Evolutionary conservation across 371 early-diverging fungal species (phyloP).

Genomic region (Vairimorpha ceranae): DNA sequence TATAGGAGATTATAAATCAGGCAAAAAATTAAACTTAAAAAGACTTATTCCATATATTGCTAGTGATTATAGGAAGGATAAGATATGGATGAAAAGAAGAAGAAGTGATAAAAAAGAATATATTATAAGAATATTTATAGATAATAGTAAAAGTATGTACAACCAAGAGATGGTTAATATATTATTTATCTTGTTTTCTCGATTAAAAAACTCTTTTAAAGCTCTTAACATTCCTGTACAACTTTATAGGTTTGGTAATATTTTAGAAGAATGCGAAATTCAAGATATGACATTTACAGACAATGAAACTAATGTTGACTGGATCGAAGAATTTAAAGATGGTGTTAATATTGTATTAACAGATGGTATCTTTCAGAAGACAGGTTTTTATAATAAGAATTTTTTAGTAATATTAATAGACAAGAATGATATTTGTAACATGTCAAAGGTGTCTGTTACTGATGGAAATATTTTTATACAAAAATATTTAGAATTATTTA

Average conservation of each 20-base stretch:
- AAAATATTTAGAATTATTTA: constrained; percentile 53
- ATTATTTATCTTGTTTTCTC: constrained; percentile 30
- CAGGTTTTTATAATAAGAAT: constrained; percentile 25
- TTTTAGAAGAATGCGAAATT: neutral
- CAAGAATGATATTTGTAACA: constrained; percentile 38
- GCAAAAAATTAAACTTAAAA: constrained; percentile 97
- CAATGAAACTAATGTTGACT: constrained; percentile 40
- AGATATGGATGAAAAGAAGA: constrained; percentile 96
- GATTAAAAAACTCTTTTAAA: constrained; percentile 39
- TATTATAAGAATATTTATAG: constrained; percentile 90
- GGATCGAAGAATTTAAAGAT: constrained; percentile 45
- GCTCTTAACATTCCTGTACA: constrained; percentile 55
- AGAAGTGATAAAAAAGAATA: constrained; percentile 91
- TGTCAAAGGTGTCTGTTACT: constrained; percentile 41
- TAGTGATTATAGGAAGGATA: constrained; percentile 92
- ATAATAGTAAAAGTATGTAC: constrained; percentile 90
- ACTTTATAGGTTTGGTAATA: constrained; percentile 55
- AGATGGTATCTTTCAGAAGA: constrained; percentile 54
- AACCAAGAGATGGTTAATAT: constrained; percentile 46
- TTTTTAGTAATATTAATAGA: constrained; percentile 51
- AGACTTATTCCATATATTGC: constrained; percentile 97
- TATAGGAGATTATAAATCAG: constrained; percentile 93
- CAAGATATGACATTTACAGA: constrained; percentile 46
- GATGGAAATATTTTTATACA: constrained; percentile 39
- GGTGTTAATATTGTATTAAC: constrained; percentile 57